Conservation (phyloP, 768 basidiomycete species). For the Inosperma sp. region DNA sequence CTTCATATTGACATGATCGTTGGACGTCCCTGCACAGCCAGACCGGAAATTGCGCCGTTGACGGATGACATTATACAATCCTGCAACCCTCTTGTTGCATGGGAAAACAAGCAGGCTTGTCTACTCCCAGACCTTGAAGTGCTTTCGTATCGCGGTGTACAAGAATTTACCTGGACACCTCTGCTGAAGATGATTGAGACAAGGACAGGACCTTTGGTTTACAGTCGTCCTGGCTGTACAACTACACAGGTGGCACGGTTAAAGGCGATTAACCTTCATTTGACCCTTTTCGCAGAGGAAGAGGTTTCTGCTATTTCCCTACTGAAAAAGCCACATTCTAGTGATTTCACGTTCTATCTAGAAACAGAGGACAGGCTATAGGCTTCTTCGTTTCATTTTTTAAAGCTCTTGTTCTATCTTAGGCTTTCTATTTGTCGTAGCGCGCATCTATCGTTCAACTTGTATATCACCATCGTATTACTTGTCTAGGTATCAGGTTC, state of each 20-base stretch:
- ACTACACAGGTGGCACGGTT: too few species aligned
- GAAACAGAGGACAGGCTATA: too few species aligned
- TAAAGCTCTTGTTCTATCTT: too few species aligned
- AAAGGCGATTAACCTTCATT: background rate
- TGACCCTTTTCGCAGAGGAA: background rate
- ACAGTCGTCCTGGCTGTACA: too few species aligned
- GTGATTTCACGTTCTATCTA: too few species aligned
- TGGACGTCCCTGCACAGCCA: background rate
- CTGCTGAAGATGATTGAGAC: conserved; percentile 7
- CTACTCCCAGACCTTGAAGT: conserved; percentile 6
- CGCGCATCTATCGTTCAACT: too few species aligned
- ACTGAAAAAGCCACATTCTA: background rate
- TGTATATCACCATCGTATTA: too few species aligned
- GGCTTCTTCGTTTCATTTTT: too few species aligned
- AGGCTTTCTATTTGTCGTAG: too few species aligned
- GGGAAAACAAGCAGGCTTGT: background rate
- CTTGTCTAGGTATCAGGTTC: too few species aligned
- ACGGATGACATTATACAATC: conserved; percentile 3
- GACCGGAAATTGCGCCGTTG: background rate
- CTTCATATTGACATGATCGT: conserved; percentile 2
- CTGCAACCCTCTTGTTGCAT: conserved; percentile 1
- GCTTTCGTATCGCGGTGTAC: conserved; percentile 1
- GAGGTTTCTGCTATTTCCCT: background rate
- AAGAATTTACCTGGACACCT: background rate
- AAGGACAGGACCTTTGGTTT: background rate